Conservation (phyloP, 1,284 basidiomycete genomes). For the Irpex rosettiformis region DNA sequence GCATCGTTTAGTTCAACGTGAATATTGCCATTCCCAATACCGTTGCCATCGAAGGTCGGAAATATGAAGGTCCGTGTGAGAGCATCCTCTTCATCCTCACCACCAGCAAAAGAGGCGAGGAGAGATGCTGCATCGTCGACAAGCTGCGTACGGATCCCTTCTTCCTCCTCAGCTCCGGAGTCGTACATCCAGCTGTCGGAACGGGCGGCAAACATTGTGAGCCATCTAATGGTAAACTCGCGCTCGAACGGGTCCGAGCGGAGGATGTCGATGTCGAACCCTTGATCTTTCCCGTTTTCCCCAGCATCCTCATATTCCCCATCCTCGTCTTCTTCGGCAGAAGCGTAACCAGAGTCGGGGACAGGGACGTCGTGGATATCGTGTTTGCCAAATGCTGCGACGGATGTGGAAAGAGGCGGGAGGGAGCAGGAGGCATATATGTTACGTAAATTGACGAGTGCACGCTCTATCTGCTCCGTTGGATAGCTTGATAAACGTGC, state of each 20-base stretch:
- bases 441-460: slow-evolving; percentile 37
- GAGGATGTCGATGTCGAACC: slow-evolving; percentile 36
- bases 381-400: slow-evolving; percentile 23
- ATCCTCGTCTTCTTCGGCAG: slow-evolving; percentile 54
- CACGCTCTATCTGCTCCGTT: slow-evolving; percentile 30
- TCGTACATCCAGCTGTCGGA: slow-evolving; percentile 47
- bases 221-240: slow-evolving; percentile 51
- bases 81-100: slow-evolving; percentile 33
- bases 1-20: slow-evolving; percentile 75
- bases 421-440: slow-evolving; percentile 39
- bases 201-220: slow-evolving; percentile 60
- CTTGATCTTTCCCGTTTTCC: slow-evolving; percentile 29
- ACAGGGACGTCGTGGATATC: slow-evolving; percentile 37
- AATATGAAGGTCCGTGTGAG: slow-evolving; percentile 56
- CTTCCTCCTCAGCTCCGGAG: slow-evolving; percentile 27
- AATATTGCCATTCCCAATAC: slow-evolving; percentile 22
- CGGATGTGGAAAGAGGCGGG: slow-evolving; percentile 1
- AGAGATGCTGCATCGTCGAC: slow-evolving; percentile 56
- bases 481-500: slow-evolving; percentile 33
- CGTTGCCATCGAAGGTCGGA: slow-evolving; percentile 3
- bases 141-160: slow-evolving; percentile 34
- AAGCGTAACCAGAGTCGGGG: slow-evolving; percentile 63
- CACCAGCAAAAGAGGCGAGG: slow-evolving; percentile 50
- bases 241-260: slow-evolving; percentile 51
- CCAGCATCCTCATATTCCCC: slow-evolving; percentile 32